These are phyloP conservation scores for Boletus rufocinnamomeus DNA, from an alignment of 768 basidiomycete genomes.

Conservation along the genomic window DNA sequence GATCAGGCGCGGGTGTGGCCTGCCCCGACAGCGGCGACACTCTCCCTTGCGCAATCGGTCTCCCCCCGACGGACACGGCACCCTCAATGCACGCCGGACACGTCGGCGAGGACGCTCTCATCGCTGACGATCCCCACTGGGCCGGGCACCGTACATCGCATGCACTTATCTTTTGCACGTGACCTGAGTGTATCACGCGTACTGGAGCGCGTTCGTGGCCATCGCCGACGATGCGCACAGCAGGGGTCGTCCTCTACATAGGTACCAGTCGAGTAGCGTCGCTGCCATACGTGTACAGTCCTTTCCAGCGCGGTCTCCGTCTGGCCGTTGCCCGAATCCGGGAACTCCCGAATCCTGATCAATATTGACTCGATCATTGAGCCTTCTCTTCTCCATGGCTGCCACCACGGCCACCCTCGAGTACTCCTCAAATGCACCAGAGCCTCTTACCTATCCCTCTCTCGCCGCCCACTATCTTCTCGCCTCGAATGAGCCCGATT, in stretches of 20 bases:
- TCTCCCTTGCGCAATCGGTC: slow-evolving; percentile 7
- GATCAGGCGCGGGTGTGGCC: slow-evolving; percentile 18
- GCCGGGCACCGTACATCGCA: slow-evolving; percentile 15
- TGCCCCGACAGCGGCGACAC: background rate
- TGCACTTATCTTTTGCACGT: slow-evolving; percentile 30
- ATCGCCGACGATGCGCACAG: background rate
- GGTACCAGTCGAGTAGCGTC: background rate
- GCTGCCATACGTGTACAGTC: background rate
- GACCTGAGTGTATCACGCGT: slow-evolving; percentile 19
- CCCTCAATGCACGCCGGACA: slow-evolving; percentile 1
- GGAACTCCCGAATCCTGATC: slow-evolving; percentile 17
- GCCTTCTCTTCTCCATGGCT: slow-evolving; percentile 14
- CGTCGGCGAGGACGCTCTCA: slow-evolving; percentile 3
- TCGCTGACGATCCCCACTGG: slow-evolving; percentile 17
- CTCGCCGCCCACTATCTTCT: slow-evolving; percentile 67
- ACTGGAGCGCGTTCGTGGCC: slow-evolving; percentile 3
- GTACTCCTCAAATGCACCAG: slow-evolving; percentile 68
- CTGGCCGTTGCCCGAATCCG: slow-evolving; percentile 12
- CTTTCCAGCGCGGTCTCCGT: background rate
- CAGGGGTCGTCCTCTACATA: background rate
- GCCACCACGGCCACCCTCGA: slow-evolving; percentile 57
- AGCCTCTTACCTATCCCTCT: slow-evolving; percentile 65
- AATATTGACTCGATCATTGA: background rate
- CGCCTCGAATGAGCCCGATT: slow-evolving; percentile 74
- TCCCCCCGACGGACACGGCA: slow-evolving; percentile 1